Evolutionary conservation across 306 rosid genomes (phyloP).

Genomic region (Neltuma alba): DNA sequence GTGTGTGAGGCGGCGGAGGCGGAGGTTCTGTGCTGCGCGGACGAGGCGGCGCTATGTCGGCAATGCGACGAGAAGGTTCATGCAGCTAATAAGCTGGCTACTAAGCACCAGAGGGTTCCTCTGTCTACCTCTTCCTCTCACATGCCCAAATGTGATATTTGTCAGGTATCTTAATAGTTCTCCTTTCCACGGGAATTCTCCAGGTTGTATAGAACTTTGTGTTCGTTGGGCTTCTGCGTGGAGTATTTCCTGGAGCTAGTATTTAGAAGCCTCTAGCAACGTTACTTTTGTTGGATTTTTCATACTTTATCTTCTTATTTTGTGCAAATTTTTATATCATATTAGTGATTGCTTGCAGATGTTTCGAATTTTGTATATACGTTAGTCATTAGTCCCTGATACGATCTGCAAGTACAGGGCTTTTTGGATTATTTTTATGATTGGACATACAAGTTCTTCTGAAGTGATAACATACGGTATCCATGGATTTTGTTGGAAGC

Average conservation of each 20-base stretch:
- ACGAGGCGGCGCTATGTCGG: constrained; percentile 94
- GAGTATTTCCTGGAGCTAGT: neutral
- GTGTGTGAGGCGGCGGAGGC: constrained; percentile 96
- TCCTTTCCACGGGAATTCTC: neutral
- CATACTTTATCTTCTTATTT: neutral
- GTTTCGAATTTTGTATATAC: neutral
- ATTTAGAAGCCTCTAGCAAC: neutral
- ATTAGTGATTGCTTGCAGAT: neutral
- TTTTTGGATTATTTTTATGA: neutral
- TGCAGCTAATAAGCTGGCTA: constrained; percentile 92
- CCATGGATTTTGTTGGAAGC: neutral
- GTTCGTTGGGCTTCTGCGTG: neutral
- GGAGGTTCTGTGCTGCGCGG: constrained; percentile 89
- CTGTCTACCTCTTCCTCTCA: constrained; percentile 72
- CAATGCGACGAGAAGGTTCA: constrained; percentile 92
- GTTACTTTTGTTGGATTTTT: neutral
- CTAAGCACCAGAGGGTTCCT: constrained; percentile 91
- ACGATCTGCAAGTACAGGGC: neutral
- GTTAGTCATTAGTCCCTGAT: neutral
- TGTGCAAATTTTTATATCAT: neutral
- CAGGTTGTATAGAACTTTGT: neutral
- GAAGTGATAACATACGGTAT: neutral
- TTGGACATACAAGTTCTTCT: neutral
- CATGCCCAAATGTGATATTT: constrained; percentile 91
- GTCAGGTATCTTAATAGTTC: constrained; percentile 62